Evolutionary conservation across 352 stramenopile genomes (phyloP), one percentile per base, ranked within the genome.

Genomic region (Phytophthora sojae): DNA sequence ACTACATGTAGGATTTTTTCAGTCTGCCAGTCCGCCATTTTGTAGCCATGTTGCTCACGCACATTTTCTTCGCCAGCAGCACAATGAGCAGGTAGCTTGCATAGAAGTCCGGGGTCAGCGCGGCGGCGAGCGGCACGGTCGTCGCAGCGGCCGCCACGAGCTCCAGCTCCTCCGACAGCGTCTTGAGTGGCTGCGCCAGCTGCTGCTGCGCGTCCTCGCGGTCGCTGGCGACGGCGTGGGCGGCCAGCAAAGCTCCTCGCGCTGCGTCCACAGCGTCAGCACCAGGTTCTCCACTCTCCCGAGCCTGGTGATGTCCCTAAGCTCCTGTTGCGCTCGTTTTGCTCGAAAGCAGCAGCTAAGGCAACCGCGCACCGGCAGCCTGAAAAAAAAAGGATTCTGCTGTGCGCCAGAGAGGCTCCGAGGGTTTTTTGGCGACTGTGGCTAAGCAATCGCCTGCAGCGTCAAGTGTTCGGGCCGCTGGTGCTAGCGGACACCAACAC

Each of bases 221-320:
- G 59, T 88, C 69, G 61, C 55, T 58, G 58, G 61, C 2, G 39
- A 68, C 14, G 1, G 69, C 70, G 15, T 67, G 53, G 23, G 70
- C 52, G 32, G 66, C 51, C 60, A 92, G 75, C 47, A n/a, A n/a
- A 87, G 69, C 54, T 80, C 71, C 42, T 66, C 51, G 57, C 81
- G 73, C 72, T 86, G 76, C 17, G 56, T 65, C 67, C 82, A 53
- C 8, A 93, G 67, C 51, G 74, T 80, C 52, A 76, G 73, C 37
- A 90, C 61, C 12, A 85, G 47, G 35, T 80, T 78, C 57, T 89
- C 71, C 85, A 92, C n/a, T n/a, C n/a, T n/a, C n/a, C n/a, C n/a
- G n/a, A n/a, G n/a, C n/a, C n/a, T n/a, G n/a, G n/a, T n/a, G n/a
- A n/a, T n/a, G n/a, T n/a, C n/a, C n/a, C n/a, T n/a, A n/a, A n/a